Percentiles rank a stretch among this genome's conserved stretches.
Evolutionary conservation across 495 filamentous ascomycete genomes (phyloP).

Genomic region (Neurospora hispaniola): DNA sequence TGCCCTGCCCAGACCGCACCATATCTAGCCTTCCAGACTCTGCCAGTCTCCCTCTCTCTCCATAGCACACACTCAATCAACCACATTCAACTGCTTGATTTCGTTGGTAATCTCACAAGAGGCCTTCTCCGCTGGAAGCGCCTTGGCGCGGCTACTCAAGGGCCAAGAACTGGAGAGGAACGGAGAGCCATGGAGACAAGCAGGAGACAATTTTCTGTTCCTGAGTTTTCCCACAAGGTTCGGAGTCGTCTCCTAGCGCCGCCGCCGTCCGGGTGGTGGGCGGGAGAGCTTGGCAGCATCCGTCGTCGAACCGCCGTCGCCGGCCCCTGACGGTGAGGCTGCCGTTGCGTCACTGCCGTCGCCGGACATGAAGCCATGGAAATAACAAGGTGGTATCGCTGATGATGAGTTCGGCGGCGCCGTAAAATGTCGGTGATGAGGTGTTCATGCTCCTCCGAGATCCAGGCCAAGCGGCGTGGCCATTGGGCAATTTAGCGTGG

Average conservation of each 20-base stretch:
- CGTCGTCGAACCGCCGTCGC: neutral
- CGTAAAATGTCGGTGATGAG: neutral
- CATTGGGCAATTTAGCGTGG: neutral
- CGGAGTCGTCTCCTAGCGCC: neutral
- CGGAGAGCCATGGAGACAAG: neutral
- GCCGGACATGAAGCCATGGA: neutral
- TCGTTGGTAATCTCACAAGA: too few species aligned
- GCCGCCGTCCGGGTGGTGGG: neutral
- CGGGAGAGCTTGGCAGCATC: neutral
- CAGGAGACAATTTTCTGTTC: neutral
- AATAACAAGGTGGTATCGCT: neutral
- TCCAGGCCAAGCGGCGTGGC: neutral
- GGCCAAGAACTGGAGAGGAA: neutral
- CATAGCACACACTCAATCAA: too few species aligned
- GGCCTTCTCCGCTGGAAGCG: neutral
- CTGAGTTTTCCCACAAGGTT: neutral
- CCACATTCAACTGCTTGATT: too few species aligned
- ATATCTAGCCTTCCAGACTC: too few species aligned
- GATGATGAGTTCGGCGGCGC: neutral
- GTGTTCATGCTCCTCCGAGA: neutral
- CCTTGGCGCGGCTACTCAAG: neutral
- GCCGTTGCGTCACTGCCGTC: neutral
- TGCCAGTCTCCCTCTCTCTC: too few species aligned
- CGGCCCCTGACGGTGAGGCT: neutral
- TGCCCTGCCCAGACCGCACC: too few species aligned